These are phyloP conservation scores for Grigorovia yakushimaensis DNA, from an alignment of 805 yeast genomes.

Conservation along the genomic window DNA sequence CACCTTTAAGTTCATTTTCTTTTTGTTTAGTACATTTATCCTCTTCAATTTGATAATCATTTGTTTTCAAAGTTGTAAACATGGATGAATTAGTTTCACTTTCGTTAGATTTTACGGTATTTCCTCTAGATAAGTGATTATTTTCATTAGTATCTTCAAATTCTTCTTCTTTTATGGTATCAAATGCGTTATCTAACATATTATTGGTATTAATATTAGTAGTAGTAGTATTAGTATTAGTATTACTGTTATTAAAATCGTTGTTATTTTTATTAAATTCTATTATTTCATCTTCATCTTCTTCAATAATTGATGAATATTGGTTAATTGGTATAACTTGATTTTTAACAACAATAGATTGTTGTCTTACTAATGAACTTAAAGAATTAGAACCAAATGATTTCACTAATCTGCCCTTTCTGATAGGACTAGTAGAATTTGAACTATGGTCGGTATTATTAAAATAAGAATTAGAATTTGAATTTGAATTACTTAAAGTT, in stretches of 20 bases:
- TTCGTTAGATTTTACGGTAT: background rate
- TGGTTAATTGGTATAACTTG: conserved; percentile 27
- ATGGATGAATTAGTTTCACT: conserved; percentile 1
- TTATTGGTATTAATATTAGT: background rate
- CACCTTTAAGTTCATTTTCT: background rate
- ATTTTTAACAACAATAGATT: conserved; percentile 28
- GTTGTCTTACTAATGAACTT: conserved; percentile 24
- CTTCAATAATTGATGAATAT: conserved; percentile 15
- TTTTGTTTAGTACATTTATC: background rate
- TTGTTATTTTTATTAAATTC: conserved; percentile 13
- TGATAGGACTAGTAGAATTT: background rate
- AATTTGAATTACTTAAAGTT: background rate
- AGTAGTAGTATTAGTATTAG: background rate
- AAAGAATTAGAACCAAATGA: conserved; percentile 21
- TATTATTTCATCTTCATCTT: conserved; percentile 18
- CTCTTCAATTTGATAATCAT: background rate
- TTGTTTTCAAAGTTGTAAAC: background rate
- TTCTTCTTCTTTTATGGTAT: conserved; percentile 9
- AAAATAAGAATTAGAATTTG: background rate
- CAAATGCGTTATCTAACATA: conserved; percentile 3
- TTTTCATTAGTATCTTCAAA: conserved; percentile 7
- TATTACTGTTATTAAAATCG: conserved; percentile 9
- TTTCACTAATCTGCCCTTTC: conserved; percentile 13
- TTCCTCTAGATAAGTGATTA: background rate
- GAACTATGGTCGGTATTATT: background rate